Evolutionary conservation across 805 yeast species (phyloP).

Genomic region (Pichia thaimueangensis): DNA sequence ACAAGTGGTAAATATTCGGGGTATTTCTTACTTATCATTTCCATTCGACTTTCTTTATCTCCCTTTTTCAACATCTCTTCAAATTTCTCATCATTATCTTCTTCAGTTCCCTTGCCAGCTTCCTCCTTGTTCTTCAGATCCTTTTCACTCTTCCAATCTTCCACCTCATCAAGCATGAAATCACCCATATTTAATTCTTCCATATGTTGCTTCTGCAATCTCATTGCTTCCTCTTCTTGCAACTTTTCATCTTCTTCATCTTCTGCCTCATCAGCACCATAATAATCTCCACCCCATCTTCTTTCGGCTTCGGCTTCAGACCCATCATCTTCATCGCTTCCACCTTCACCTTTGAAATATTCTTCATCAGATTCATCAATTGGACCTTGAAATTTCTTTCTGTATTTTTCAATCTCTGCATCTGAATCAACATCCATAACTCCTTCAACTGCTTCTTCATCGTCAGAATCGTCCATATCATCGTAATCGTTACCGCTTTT

Average conservation of each 20-base stretch:
- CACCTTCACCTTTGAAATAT: slow-evolving; percentile 33
- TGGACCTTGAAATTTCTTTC: slow-evolving; percentile 33
- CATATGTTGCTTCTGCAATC: slow-evolving; percentile 75
- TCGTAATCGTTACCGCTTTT: slow-evolving; percentile 31
- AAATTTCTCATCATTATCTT: slow-evolving; percentile 33
- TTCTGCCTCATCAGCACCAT: slow-evolving; percentile 59
- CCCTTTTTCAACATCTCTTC: slow-evolving; percentile 31
- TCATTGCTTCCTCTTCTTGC: slow-evolving; percentile 81
- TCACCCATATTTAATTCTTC: slow-evolving; percentile 72
- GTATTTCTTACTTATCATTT: slow-evolving; percentile 52
- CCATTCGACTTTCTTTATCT: slow-evolving; percentile 36
- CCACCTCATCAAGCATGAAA: slow-evolving; percentile 71
- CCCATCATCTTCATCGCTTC: slow-evolving; percentile 26
- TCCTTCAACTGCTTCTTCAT: slow-evolving; percentile 30
- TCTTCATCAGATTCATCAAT: slow-evolving; percentile 45
- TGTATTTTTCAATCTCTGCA: slow-evolving; percentile 30
- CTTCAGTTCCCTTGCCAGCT: slow-evolving; percentile 28
- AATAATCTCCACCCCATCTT: slow-evolving; percentile 46
- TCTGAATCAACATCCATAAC: slow-evolving; percentile 29
- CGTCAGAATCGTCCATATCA: slow-evolving; percentile 25
- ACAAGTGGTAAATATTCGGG: slow-evolving; percentile 83
- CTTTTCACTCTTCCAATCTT: slow-evolving; percentile 62
- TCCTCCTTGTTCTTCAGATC: slow-evolving; percentile 34
- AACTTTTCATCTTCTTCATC: slow-evolving; percentile 73
- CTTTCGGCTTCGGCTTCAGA: slow-evolving; percentile 29